Conservation (phyloP, 2,329 filamentous ascomycete species). For the Arthroderma sp. region DNA sequence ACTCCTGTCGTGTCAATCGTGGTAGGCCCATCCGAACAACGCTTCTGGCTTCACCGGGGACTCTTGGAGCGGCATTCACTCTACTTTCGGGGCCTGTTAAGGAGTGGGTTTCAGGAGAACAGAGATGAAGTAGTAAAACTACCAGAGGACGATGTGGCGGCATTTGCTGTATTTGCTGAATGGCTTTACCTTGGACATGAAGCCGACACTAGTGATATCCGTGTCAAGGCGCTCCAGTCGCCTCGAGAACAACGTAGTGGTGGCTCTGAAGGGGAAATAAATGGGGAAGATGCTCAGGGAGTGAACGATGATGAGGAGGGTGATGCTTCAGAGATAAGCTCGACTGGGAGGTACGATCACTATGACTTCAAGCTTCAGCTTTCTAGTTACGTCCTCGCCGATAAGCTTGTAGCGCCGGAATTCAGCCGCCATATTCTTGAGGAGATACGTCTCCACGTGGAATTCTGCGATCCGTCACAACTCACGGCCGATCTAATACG, state of each 20-base stretch:
- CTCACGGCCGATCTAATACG: background rate
- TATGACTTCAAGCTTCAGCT: constrained; percentile 4
- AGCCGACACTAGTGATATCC: constrained; percentile 2
- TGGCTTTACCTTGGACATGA: constrained; percentile 3
- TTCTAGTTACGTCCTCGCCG: constrained; percentile 2
- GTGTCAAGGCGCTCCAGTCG: background rate
- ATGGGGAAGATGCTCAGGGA: background rate
- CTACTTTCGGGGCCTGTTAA: constrained; percentile 4
- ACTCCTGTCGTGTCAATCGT: background rate
- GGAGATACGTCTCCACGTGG: constrained; percentile 3
- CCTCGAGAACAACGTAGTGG: no score
- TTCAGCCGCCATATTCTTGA: constrained; percentile 1
- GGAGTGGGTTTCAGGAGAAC: background rate
- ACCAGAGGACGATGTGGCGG: constrained; percentile 2
- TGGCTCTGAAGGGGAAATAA: background rate
- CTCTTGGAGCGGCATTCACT: constrained; percentile 1
- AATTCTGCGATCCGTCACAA: background rate
- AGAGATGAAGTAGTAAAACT: constrained; percentile 1
- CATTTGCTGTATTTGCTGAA: constrained; percentile 6
- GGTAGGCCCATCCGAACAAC: background rate
- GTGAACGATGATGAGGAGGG: background rate
- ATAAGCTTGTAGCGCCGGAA: constrained; percentile 3
- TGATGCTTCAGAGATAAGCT: background rate
- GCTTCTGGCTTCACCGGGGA: constrained; percentile 2
- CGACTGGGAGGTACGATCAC: background rate